These are phyloP conservation scores for Hyphopichia wangnamkhiaoensis DNA, from an alignment of 1,139 yeast genomes.

Conservation along the genomic window DNA sequence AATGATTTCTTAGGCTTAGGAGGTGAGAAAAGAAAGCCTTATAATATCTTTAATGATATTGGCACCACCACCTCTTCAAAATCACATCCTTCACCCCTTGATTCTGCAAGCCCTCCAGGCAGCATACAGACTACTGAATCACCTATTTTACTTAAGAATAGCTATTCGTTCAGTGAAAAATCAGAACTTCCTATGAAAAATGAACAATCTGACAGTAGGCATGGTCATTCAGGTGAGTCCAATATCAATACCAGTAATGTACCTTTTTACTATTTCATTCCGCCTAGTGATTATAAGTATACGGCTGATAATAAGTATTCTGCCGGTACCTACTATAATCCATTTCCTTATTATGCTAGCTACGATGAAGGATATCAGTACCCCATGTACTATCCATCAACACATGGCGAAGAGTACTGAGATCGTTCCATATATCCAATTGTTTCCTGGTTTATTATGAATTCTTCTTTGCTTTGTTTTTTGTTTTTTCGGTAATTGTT, in stretches of 20 bases:
- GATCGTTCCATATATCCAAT: background rate
- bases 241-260: constrained; percentile 7
- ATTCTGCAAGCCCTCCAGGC: constrained; percentile 14
- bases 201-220: too few relatives aligned
- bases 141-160: constrained; percentile 11
- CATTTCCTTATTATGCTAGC: constrained; percentile 17
- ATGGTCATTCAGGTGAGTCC: too few relatives aligned
- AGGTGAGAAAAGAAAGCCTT: constrained; percentile 7
- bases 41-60: constrained; percentile 7
- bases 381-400: constrained; percentile 12
- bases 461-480: background rate
- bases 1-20: constrained; percentile 3
- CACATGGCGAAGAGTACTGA: constrained; percentile 1
- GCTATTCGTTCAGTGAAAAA: constrained; percentile 14
- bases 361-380: constrained; percentile 5
- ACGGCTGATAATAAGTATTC: constrained; percentile 9
- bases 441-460: background rate
- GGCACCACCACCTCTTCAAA: too few relatives aligned
- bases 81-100: constrained; percentile 7
- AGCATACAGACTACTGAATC: constrained; percentile 14
- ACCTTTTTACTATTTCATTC: constrained; percentile 27
- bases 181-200: too few relatives aligned
- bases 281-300: constrained; percentile 7
- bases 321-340: constrained; percentile 14
- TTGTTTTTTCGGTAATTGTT: background rate